Evolutionary conservation across 768 basidiomycete genomes (phyloP), one percentile per base, ranked within the genome.

Genomic region (Lepiota brunneoincarnata): DNA sequence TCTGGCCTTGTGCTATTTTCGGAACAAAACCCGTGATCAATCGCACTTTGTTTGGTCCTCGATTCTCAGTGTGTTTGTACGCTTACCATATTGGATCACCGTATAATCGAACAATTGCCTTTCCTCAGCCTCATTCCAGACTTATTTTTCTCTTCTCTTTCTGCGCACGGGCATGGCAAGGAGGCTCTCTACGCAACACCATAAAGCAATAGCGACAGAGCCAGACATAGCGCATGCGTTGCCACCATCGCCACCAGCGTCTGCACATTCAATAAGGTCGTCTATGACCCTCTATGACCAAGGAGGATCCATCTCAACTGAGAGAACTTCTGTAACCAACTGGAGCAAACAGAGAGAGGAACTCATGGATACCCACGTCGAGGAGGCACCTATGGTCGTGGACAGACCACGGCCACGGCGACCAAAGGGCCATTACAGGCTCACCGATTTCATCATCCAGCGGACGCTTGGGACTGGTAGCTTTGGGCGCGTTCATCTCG

Each of bases 401-500:
- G 53, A 54, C 37, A 45, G 45, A 46, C 57, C 63, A 15, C 61
- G 56, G 44, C 57, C 65, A 7, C 57, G 59, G 39, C 70, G 84
- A 53, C 77, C 79, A 12, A 85, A 82, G 60, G 88, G 84, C 21
- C 77, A 76, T 15, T 93, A 92, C 68, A 79, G 82, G 24, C 78
- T 93, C 18, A 61, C 75, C 39, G 91, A 93, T 65, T 93, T 93
- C 59, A 80, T 84, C 59, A 86, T 93, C 58, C 85, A 89, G 61
- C 76, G 91, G 23, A 93, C 89, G 12, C 68, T 93, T 47, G 96
- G 97, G 0, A 98, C 94, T 1, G 97, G 97, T 1, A 97, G 93
- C 64, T 98, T 99, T 69, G 97, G 97, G 1, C 82, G 94, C n/a
- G 97, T 99, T 0, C 91, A 93, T 70, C 75, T 93, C 37, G 91